Evolutionary conservation across 192 early-diverging fungal genomes (phyloP), one percentile per base, ranked within the genome.

Genomic region (Coemansia erecta): DNA sequence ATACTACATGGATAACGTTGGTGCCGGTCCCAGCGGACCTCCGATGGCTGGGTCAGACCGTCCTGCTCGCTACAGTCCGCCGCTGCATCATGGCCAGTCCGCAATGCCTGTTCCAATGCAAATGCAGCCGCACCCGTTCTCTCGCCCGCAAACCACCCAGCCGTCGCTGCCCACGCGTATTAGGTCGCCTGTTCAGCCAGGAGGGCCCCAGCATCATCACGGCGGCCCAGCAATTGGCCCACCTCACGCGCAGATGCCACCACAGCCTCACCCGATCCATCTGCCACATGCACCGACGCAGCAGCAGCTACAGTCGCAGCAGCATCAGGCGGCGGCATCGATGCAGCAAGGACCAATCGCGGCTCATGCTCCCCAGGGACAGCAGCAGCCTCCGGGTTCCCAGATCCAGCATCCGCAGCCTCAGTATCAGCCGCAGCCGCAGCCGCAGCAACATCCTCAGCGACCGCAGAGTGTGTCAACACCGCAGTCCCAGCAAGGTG

Each of bases 51-150:
- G 53, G 14, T 46, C 62, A 24, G 62, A 64, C 22, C 44, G 45
- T 44, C 39, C 19, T 28, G 35, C 41, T 17, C 62, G 53, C 9
- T 64, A 56, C 45, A 55, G 53, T 28, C 55, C 67, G 14, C 59
- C 51, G 19, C 24, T 58, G 55, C 55, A 62, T 9, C 60, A 61
- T 42, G 46, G 50, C 23, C 46, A 57, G 9, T 63, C 74, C 21
- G 67, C 73, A 12, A 76, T 76, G 58, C 63, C 67, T 2, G 44
- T 67, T 55, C 67, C 67, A 5, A 58, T 62, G 39, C 51, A 54
- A 0, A 46, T 48, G 31, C 74, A 67, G 19, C 42, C 45, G 41
- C 15, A 10, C 14, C 54, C 28, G 41, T 26, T 26, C 8, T 2
- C 50, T 23, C 73, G 63, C 10, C 45, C 47, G 33, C 58, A 52